Conservation (phyloP, 2,329 filamentous ascomycete species). For the Didymella exigua region DNA sequence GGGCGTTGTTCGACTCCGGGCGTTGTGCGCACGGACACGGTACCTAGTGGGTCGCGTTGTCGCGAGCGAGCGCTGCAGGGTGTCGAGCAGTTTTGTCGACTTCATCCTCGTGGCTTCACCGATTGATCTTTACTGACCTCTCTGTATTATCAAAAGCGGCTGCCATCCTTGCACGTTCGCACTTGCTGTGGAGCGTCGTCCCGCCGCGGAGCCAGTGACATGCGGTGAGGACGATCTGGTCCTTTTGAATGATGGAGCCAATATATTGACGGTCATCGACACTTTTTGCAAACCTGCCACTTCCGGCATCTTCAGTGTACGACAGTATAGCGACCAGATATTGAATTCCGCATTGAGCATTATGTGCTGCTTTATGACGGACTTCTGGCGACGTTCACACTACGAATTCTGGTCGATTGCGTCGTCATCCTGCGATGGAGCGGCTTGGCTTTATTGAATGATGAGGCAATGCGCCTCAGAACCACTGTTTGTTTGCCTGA, state of each 20-base stretch:
- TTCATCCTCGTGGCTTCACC: neutral
- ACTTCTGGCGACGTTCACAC: neutral
- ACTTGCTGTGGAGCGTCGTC: neutral
- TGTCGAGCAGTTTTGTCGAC: neutral
- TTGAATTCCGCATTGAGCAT: constrained; percentile 7
- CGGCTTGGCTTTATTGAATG: neutral
- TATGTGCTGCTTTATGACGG: neutral
- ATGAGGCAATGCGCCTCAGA: neutral
- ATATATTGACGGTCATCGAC: constrained; percentile 13
- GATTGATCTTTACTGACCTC: neutral
- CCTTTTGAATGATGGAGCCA: constrained; percentile 4
- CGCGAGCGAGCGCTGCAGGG: neutral
- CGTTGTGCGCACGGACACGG: too few species aligned
- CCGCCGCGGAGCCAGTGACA: neutral
- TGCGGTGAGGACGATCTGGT: constrained; percentile 6
- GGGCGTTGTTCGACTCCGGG: too few species aligned
- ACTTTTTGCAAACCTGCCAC: constrained; percentile 6
- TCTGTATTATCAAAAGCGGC: neutral
- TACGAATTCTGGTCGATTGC: neutral
- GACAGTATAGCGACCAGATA: neutral
- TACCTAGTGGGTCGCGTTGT: neutral
- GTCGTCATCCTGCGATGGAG: neutral
- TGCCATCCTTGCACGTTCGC: neutral
- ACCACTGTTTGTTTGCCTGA: neutral
- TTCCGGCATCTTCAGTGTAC: constrained; percentile 1